Base-by-base conservation (phyloP, 1,284 basidiomycete genomes). In the Coniferiporia weirii region DNA sequence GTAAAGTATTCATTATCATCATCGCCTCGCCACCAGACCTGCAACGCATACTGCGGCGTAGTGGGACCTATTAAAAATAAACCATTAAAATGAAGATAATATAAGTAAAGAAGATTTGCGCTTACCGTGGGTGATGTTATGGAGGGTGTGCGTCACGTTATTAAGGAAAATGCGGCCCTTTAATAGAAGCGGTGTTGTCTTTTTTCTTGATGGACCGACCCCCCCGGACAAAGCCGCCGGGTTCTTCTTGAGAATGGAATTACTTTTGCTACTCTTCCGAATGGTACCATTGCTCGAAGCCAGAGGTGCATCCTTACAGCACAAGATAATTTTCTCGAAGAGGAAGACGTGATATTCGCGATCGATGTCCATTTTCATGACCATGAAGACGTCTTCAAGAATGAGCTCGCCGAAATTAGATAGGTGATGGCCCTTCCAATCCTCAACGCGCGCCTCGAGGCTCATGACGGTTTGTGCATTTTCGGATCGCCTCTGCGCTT, bases 401-500 rank as follows among this genome's bases (percentile, higher is more conserved):
- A 96, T 80, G 50, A 99, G 85, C 63, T 90, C 84, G 61, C 97
- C 97, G 66, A 99, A 99, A 66, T 93, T 91, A 66, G 86, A 85
- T 47, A 98, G 81, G 69, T 96, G 92, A 74, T 99, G 97, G 5
- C 96, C 96, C 73, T 99, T 99, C 97, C 97, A 99, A 72, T 99
- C 96, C 65, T 97, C 95, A 54, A 99, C 95, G 38, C 97, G 87
- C 40, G 78, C 78, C 63, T 89, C 83, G n/a, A 99, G 82, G 69
- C 92, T 92, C 72, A 90, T 85, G 57, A 98, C 94, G 1, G 94
- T 94, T 66, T 87, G 85, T 48, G 84, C 76, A 66, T 97, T 97
- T 73, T 93, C 91, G 52, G 87, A 93, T 65, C 83, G 83, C 54
- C 96, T 83, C 71, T 95, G 85, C 36, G 92, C 93, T 73, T 99